Percentiles rank a stretch among this genome's conserved stretches.
Evolutionary conservation across 768 basidiomycete species (phyloP).

Genomic region (Suillus hirtellus): DNA sequence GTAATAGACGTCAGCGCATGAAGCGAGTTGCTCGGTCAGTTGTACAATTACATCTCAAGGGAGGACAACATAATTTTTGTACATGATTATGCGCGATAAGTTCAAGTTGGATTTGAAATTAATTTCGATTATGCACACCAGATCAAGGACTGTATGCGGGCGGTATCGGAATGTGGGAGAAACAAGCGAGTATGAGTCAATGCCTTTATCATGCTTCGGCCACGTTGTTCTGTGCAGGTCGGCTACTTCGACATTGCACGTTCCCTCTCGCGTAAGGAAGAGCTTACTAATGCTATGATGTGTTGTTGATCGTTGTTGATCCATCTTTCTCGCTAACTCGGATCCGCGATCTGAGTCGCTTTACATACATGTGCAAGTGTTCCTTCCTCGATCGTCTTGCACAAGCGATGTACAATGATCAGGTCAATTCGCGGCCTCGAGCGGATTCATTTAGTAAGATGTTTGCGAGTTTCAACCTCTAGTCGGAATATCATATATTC

Average conservation of each 20-base stretch:
- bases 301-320: neutral
- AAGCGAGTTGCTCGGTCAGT: slow-evolving; percentile 6
- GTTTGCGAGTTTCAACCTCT: neutral
- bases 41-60: neutral
- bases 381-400: neutral
- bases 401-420: neutral
- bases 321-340: neutral
- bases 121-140: neutral
- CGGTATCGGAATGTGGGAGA: neutral
- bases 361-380: too few relatives aligned
- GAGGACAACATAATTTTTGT: neutral
- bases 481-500: neutral
- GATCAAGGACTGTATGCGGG: neutral
- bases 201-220: neutral
- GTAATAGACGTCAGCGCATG: slow-evolving; percentile 15
- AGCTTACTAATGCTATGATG: neutral
- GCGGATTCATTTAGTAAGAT: neutral
- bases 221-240: neutral
- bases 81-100: neutral
- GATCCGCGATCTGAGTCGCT: too few relatives aligned
- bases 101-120: neutral
- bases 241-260: neutral
- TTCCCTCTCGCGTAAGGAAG: too few relatives aligned
- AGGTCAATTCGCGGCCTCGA: neutral
- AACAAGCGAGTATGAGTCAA: neutral